Percentiles rank a stretch among this genome's conserved stretches.
Evolutionary conservation across 1,284 basidiomycete genomes (phyloP).

Genomic region (Ceratobasidium sp.): DNA sequence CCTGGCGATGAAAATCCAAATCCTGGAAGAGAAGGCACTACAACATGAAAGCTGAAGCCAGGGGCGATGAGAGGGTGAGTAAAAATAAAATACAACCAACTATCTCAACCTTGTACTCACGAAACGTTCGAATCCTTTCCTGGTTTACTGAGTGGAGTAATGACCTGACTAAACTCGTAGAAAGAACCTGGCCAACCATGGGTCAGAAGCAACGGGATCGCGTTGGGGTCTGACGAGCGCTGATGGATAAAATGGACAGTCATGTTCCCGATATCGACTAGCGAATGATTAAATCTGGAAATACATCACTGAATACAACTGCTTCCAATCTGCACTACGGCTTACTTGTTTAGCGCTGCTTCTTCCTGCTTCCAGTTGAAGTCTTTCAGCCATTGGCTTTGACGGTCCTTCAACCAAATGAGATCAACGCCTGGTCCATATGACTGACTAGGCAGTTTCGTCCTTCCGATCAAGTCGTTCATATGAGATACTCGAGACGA

Average conservation of each 20-base stretch:
- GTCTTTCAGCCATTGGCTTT: slow-evolving; percentile 1
- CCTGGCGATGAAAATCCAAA: slow-evolving; percentile 42
- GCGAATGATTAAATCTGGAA: slow-evolving; percentile 42
- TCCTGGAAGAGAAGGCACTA: slow-evolving; percentile 44
- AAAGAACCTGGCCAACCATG: slow-evolving; percentile 46
- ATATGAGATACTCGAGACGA: not conserved
- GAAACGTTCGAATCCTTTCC: slow-evolving; percentile 15
- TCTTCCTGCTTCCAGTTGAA: slow-evolving; percentile 25
- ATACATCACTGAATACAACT: too few species aligned
- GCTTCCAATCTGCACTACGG: too few species aligned
- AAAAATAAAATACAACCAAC: not conserved
- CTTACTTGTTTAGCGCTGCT: slow-evolving; percentile 8
- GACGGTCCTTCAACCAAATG: slow-evolving; percentile 13
- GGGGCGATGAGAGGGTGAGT: not conserved
- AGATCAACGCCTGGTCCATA: slow-evolving; percentile 16
- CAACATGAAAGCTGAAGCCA: slow-evolving; percentile 45
- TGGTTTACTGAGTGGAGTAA: slow-evolving; percentile 25
- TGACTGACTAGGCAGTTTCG: slow-evolving; percentile 45
- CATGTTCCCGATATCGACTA: slow-evolving; percentile 36
- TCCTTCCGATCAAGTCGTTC: not conserved
- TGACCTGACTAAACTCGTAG: slow-evolving; percentile 42
- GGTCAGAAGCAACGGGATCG: slow-evolving; percentile 43
- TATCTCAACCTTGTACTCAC: not conserved
- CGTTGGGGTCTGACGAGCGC: slow-evolving; percentile 28
- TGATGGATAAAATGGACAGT: slow-evolving; percentile 45